Evolutionary conservation across 208 protist species (phyloP).

Genomic region (Porcisia hertigi): DNA sequence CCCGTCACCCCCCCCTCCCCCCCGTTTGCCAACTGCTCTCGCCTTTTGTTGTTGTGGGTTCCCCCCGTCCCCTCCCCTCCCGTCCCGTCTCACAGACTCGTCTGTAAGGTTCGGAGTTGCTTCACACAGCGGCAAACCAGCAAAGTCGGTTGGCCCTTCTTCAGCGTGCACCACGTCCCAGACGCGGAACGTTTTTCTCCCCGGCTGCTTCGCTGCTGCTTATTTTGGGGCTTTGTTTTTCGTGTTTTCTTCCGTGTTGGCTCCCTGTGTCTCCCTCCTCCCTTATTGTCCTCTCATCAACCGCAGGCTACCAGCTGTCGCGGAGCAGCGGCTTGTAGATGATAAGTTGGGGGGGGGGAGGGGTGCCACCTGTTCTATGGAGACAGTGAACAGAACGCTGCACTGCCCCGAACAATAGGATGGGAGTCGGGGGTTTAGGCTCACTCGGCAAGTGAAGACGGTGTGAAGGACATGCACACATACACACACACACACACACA

Average conservation of each 20-base stretch:
- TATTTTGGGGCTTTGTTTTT: background rate
- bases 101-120: background rate
- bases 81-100: background rate
- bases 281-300: background rate
- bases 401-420: background rate
- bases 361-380: background rate
- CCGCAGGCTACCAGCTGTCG: background rate
- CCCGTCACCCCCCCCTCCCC: too few species aligned
- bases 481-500: background rate
- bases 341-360: background rate
- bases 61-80: background rate
- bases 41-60: background rate
- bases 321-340: background rate
- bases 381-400: background rate
- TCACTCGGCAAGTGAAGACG: conserved; percentile 10
- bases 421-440: background rate
- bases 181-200: background rate
- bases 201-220: background rate
- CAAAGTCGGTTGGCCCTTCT: conserved; percentile 4
- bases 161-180: conserved; percentile 1
- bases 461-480: conserved; percentile 16
- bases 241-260: background rate
- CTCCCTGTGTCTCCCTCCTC: background rate
- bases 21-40: too few species aligned
- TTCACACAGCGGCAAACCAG: conserved; percentile 27